Evolutionary conservation across 2,329 filamentous ascomycete species (phyloP), one percentile per base, ranked within the genome.

Genomic region (Neopestalotiopsis sp.): DNA sequence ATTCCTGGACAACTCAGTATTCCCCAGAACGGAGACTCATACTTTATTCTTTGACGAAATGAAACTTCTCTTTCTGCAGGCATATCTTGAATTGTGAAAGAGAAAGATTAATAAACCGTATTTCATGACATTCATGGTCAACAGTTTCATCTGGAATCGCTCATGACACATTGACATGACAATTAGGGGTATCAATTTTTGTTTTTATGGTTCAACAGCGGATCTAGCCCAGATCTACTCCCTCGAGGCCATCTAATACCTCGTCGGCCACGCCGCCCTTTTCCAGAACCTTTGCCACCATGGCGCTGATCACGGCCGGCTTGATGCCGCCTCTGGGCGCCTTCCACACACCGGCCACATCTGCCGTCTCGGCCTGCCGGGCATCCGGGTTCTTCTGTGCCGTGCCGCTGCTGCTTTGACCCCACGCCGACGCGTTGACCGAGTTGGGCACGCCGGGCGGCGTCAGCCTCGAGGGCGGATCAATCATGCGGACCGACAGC

Each of bases 321-420:
- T 93, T 94, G 49, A 95, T 90, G 1, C 95, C 95, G 52, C 95
- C 95, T 40, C 94, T 81, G 40, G 93, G 92, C 52, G 95, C 92
- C 75, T 89, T 92, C 95, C 95, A 98, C 34, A 97, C 93, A 1
- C 93, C 91, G 69, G 92, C 90, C 28, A 85, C 83, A 38, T 87
- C 82, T 67, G 88, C 84, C 57, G 89, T 88, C 70, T 90, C 86
- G 14, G 80, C 78, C 20, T 83, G 78, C 69, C 80, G 81, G 17
- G 82, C 74, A 59, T 81, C 79, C 4, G 80, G 76, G 42, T 84
- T 81, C 68, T 82, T 82, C 62, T 83, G 81, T 28, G 75, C 75
- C 38, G 78, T 73, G 9, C 73, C 75, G 71, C 78, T 73, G 10
- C 73, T 75, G 71, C 78, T 38, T 73, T 80, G 73, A 69, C 80